phyloP scores from a whole-genome alignment of 2,329 filamentous ascomycete species.

The Penicillium sp. region DNA sequence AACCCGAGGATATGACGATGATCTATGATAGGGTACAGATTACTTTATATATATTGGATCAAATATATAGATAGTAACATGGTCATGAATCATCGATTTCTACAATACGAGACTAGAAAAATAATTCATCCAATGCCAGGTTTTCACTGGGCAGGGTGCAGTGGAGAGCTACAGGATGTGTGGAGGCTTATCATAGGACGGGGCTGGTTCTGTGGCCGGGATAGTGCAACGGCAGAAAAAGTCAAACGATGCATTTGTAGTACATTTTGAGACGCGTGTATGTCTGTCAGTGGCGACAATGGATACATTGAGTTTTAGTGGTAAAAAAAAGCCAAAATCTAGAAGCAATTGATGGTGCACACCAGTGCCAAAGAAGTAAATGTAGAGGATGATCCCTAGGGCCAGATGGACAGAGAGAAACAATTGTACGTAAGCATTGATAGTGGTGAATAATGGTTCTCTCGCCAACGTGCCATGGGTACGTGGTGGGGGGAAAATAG shows the following conservation, averaged over 20 bases:
- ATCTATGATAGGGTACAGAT: too few species aligned
- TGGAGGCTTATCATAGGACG: constrained; percentile 8
- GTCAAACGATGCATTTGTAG: constrained; percentile 11
- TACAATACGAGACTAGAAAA: constrained; percentile 1
- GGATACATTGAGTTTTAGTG: constrained; percentile 9
- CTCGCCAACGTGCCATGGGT: too few species aligned
- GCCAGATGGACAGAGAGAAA: too few species aligned
- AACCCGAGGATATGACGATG: too few species aligned
- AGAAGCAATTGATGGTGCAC: constrained; percentile 1
- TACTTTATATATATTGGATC: too few species aligned
- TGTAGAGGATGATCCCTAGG: too few species aligned
- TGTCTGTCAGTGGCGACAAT: constrained; percentile 3
- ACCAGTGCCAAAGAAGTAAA: background rate
- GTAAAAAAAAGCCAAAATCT: constrained; percentile 4
- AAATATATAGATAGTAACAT: too few species aligned
- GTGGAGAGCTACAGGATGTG: constrained; percentile 2
- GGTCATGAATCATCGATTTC: too few species aligned
- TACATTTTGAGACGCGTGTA: constrained; percentile 11
- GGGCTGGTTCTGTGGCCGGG: constrained; percentile 7
- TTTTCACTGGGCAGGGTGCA: background rate
- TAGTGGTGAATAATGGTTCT: too few species aligned
- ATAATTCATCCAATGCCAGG: too few species aligned
- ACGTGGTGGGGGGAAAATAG: background rate
- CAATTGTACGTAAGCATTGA: too few species aligned
- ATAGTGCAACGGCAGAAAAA: constrained; percentile 17